phyloP scores from a whole-genome alignment of 345 rosid species.

The Gossypium turneri region DNA sequence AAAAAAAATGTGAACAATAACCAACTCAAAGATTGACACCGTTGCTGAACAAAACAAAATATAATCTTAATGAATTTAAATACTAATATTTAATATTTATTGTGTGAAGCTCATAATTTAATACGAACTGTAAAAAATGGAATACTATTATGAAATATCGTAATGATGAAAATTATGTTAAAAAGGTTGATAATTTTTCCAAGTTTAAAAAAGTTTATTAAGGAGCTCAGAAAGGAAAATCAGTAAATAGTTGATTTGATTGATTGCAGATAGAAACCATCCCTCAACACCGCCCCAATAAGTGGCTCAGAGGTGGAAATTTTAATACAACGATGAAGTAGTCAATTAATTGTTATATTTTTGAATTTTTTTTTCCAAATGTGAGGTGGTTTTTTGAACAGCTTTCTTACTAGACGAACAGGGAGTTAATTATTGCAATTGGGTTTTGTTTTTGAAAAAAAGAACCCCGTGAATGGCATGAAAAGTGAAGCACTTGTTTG shows the following conservation, averaged over 20 bases:
- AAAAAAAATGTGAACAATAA: accelerated
- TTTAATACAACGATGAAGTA: neutral
- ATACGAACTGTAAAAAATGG: neutral
- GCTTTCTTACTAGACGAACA: neutral
- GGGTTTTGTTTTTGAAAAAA: neutral
- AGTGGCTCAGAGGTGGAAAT: neutral
- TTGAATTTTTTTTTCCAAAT: too few relatives aligned
- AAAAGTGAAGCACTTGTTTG: neutral
- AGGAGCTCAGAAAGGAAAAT: neutral
- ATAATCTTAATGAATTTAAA: too few relatives aligned
- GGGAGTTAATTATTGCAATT: neutral
- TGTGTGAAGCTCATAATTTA: neutral
- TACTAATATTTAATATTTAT: too few relatives aligned
- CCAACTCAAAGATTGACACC: accelerated
- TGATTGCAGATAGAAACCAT: neutral
- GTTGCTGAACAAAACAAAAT: accelerated
- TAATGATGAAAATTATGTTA: neutral
- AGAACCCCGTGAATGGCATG: neutral
- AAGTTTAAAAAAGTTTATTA: neutral
- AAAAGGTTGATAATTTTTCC: neutral
- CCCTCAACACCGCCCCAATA: neutral
- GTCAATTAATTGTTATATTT: neutral
- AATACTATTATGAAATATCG: neutral
- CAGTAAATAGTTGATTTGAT: neutral
- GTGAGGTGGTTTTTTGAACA: too few relatives aligned